A percentile compares a stretch with the other conserved stretches of the same genome.
Conservation (phyloP, 2,329 filamentous ascomycete genomes). For the Sarocladiaceae sp. region DNA sequence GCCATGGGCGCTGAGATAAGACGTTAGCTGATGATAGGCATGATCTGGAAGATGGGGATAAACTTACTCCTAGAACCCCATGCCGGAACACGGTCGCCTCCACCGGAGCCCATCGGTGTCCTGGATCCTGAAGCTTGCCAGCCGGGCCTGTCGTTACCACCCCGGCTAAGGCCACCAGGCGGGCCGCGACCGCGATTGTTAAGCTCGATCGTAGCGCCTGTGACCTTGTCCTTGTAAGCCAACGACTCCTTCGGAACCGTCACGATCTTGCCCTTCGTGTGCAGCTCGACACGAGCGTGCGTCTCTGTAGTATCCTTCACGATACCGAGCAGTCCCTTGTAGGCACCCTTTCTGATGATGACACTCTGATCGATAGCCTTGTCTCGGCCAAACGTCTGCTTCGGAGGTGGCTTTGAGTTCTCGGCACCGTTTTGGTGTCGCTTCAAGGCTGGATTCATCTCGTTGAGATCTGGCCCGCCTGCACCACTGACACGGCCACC, state of each 20-base stretch:
- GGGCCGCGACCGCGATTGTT: slow-evolving; percentile 41
- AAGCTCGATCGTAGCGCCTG: slow-evolving; percentile 74
- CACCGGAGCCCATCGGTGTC: slow-evolving; percentile 59
- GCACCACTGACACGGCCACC: slow-evolving; percentile 70
- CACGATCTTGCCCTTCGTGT: slow-evolving; percentile 90
- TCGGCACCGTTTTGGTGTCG: slow-evolving; percentile 56
- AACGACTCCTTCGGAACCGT: slow-evolving; percentile 77
- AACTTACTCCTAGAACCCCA: slow-evolving; percentile 69
- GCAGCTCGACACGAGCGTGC: slow-evolving; percentile 83
- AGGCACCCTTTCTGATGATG: slow-evolving; percentile 77
- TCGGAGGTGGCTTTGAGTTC: slow-evolving; percentile 34
- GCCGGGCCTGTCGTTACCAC: slow-evolving; percentile 43
- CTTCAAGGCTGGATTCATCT: slow-evolving; percentile 90
- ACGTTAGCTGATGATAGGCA: too few species aligned
- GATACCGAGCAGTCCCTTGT: slow-evolving; percentile 91
- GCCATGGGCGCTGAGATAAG: slow-evolving; percentile 47
- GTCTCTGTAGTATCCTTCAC: slow-evolving; percentile 91
- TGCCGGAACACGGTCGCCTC: slow-evolving; percentile 68
- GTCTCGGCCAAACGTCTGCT: slow-evolving; percentile 75
- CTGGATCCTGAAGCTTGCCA: slow-evolving; percentile 62
- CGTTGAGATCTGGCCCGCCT: slow-evolving; percentile 71
- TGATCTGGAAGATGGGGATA: too few species aligned
- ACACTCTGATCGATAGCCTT: slow-evolving; percentile 87
- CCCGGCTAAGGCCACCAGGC: slow-evolving; percentile 40
- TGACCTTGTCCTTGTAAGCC: slow-evolving; percentile 80